These are phyloP conservation scores for Ogataea pilisensis DNA, from an alignment of 805 yeast genomes.

Conservation along the genomic window DNA sequence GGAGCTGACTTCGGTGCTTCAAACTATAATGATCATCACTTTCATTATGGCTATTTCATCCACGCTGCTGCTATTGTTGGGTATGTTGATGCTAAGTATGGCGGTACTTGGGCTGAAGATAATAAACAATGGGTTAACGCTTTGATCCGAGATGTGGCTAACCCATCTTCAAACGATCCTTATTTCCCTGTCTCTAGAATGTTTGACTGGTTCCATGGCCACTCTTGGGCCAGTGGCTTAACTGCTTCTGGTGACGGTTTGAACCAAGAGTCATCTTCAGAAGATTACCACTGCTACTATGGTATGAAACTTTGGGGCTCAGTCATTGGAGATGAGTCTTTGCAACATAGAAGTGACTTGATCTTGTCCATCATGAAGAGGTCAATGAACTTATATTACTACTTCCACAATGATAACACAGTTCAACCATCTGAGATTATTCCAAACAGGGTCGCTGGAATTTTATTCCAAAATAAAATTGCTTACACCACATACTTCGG, in stretches of 20 bases:
- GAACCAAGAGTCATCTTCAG: constrained; percentile 71
- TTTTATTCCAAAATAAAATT: constrained; percentile 65
- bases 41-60: constrained; percentile 52
- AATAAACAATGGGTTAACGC: constrained; percentile 50
- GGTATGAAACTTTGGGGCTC: constrained; percentile 65
- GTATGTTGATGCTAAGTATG: constrained; percentile 44
- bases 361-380: constrained; percentile 57
- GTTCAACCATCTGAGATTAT: constrained; percentile 54
- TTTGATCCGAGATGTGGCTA: constrained; percentile 64
- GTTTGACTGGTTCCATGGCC: constrained; percentile 76
- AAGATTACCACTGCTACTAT: constrained; percentile 68
- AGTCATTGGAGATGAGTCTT: constrained; percentile 46
- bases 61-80: constrained; percentile 65
- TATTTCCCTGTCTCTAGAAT: constrained; percentile 64
- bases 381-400: constrained; percentile 53
- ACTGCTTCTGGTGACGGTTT: constrained; percentile 71
- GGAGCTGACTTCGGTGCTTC: constrained; percentile 47
- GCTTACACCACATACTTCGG: constrained; percentile 78
- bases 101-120: constrained; percentile 51
- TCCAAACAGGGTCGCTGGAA: constrained; percentile 67
- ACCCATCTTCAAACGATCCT: constrained; percentile 49
- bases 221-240: constrained; percentile 75
- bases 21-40: constrained; percentile 55
- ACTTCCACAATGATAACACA: constrained; percentile 48
- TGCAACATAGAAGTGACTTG: constrained; percentile 53